These are phyloP conservation scores for Exutisphaerella laricina DNA, from an alignment of 2,329 filamentous ascomycete genomes.

Conservation along the genomic window DNA sequence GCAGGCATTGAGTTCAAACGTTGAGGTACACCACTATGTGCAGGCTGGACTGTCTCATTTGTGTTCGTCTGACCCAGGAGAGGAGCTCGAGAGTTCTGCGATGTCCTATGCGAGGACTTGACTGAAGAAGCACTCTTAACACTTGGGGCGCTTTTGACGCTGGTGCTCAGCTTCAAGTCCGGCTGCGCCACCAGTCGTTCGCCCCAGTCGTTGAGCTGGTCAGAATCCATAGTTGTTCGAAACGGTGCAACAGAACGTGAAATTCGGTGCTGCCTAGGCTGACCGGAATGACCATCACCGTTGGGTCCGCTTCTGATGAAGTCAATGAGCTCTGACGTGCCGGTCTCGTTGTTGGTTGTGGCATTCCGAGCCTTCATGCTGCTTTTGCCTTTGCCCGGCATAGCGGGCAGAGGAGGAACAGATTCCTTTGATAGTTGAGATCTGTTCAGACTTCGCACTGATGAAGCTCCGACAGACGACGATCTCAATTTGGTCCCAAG, in stretches of 20 bases:
- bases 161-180: constrained; percentile 20
- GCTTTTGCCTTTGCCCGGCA: constrained; percentile 21
- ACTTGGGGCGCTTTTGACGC: constrained; percentile 11
- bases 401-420: constrained; percentile 27
- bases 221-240: constrained; percentile 77
- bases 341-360: constrained; percentile 58
- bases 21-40: constrained; percentile 15
- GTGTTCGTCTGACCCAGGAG: constrained; percentile 12
- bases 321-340: constrained; percentile 84
- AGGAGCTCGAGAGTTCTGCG: constrained; percentile 39
- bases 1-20: constrained; percentile 9
- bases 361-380: constrained; percentile 37
- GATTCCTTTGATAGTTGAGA: constrained; percentile 11
- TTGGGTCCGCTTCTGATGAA: constrained; percentile 82
- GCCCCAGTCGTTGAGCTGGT: constrained; percentile 54
- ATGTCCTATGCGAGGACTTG: constrained; percentile 24
- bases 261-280: constrained; percentile 57
- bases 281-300: constrained; percentile 38
- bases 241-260: constrained; percentile 80
- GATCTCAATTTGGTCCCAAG: constrained; percentile 16
- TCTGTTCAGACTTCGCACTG: constrained; percentile 18
- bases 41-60: constrained; percentile 13
- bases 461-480: constrained; percentile 21
- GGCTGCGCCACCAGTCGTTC: constrained; percentile 28
- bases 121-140: constrained; percentile 14